Evolutionary conservation across 495 filamentous ascomycete genomes (phyloP).

Genomic region (Hapsidospora chrysogenum): DNA sequence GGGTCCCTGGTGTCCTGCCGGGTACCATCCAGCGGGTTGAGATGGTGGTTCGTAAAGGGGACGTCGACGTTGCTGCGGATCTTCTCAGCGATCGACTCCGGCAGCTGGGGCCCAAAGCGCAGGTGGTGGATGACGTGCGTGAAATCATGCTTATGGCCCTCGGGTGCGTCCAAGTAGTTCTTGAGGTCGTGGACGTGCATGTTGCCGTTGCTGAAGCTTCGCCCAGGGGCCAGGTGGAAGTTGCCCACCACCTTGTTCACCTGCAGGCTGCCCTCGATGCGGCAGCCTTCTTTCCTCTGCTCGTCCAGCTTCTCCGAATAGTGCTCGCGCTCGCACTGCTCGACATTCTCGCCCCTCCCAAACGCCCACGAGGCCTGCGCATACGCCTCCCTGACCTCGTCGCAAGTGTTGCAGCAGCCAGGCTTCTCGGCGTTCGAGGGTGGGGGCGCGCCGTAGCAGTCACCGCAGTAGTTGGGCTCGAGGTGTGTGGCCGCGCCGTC

Average conservation of each 20-base stretch:
- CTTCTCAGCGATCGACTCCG: slow-evolving; percentile 51
- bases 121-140: slow-evolving; percentile 80
- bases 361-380: slow-evolving; percentile 81
- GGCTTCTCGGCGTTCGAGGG: slow-evolving; percentile 51
- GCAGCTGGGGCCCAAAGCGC: slow-evolving; percentile 84
- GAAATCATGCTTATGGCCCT: slow-evolving; percentile 61
- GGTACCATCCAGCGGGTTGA: slow-evolving; percentile 80
- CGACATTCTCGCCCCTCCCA: slow-evolving; percentile 76
- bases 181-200: slow-evolving; percentile 96
- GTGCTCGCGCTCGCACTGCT: slow-evolving; percentile 90
- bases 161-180: slow-evolving; percentile 62
- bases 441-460: slow-evolving; percentile 72
- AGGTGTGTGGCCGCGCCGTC: slow-evolving; percentile 65
- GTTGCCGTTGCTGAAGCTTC: slow-evolving; percentile 83
- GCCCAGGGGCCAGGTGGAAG: slow-evolving; percentile 94
- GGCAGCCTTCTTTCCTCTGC: slow-evolving; percentile 83
- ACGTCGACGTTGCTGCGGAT: slow-evolving; percentile 29
- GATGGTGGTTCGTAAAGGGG: slow-evolving; percentile 77
- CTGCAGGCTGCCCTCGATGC: slow-evolving; percentile 78
- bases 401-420: slow-evolving; percentile 92
- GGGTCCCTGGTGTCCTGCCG: slow-evolving; percentile 62
- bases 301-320: slow-evolving; percentile 73
- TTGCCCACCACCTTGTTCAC: slow-evolving; percentile 98
- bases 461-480: slow-evolving; percentile 81
- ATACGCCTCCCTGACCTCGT: slow-evolving; percentile 91